phyloP scores from a whole-genome alignment of 495 filamentous ascomycete genomes.

The Hapsidospora chrysogenum region DNA sequence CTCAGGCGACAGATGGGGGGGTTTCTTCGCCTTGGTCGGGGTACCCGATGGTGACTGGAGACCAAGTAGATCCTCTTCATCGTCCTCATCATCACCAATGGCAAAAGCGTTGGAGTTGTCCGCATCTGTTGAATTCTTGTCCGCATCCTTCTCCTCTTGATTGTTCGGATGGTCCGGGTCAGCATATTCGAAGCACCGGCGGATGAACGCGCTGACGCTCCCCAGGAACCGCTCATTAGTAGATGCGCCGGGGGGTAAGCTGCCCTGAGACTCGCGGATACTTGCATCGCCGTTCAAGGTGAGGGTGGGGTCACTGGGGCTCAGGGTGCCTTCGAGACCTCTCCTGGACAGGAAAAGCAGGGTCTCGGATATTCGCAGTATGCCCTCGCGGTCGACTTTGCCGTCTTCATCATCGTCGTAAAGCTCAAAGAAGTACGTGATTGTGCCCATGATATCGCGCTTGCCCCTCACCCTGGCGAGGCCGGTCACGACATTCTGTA shows the following conservation, averaged over 20 bases:
- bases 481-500: conserved; percentile 84
- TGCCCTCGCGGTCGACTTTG: conserved; percentile 90
- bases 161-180: conserved; percentile 70
- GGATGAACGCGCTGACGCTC: conserved; percentile 87
- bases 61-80: conserved; percentile 49
- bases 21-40: conserved; percentile 17
- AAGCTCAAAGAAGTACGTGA: conserved; percentile 92
- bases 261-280: conserved; percentile 8
- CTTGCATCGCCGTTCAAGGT: conserved; percentile 17
- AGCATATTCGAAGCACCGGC: conserved; percentile 94
- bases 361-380: conserved; percentile 85
- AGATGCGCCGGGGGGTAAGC: conserved; percentile 21
- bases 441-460: conserved; percentile 89
- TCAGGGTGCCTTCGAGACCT: conserved; percentile 59
- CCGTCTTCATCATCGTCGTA: conserved; percentile 90
- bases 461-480: conserved; percentile 81
- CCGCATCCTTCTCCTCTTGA: conserved; percentile 8
- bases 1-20: conserved; percentile 8
- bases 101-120: conserved; percentile 40
- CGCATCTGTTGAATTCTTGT: conserved; percentile 8
- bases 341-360: conserved; percentile 80
- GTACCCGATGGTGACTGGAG: conserved; percentile 24
- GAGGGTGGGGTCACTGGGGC: conserved; percentile 24
- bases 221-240: conserved; percentile 69
- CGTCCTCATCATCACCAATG: conserved; percentile 60